These are phyloP conservation scores for Aspergillus bridgeri DNA, from an alignment of 495 filamentous ascomycete species.

Conservation along the genomic window DNA sequence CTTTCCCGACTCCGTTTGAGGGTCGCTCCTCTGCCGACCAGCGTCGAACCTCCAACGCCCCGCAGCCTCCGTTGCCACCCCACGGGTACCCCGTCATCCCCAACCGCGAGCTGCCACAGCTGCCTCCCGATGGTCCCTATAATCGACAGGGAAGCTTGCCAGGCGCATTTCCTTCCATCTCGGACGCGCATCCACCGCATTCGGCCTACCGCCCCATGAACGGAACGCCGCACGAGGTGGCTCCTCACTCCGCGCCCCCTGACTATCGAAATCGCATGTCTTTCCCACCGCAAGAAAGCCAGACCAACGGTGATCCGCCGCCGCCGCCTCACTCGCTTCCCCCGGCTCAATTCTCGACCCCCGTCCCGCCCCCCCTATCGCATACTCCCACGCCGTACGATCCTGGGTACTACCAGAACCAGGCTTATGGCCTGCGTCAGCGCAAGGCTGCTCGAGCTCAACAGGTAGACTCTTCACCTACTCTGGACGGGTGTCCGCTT, in stretches of 20 bases:
- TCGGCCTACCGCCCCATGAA: conserved; percentile 32
- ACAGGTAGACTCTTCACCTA: conserved; percentile 30
- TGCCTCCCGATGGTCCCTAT: conserved; percentile 36
- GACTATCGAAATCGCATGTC: conserved; percentile 39
- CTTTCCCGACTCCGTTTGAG: conserved; percentile 33
- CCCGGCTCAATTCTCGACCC: conserved; percentile 30
- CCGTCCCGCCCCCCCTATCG: conserved; percentile 18
- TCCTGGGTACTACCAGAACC: conserved; percentile 29
- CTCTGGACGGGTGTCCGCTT: not conserved
- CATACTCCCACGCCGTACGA: conserved; percentile 33
- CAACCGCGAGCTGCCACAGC: conserved; percentile 41
- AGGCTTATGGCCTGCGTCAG: conserved; percentile 34
- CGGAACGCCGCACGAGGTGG: conserved; percentile 32
- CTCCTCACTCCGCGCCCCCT: conserved; percentile 35
- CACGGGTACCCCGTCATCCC: conserved; percentile 32
- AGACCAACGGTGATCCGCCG: conserved; percentile 24
- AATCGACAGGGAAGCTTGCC: conserved; percentile 34
- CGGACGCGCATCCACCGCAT: conserved; percentile 27
- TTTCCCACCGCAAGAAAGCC: conserved; percentile 29
- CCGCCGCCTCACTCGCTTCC: conserved; percentile 21
- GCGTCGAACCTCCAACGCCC: conserved; percentile 31
- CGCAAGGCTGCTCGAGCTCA: conserved; percentile 42
- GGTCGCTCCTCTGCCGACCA: conserved; percentile 27
- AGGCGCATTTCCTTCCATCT: conserved; percentile 26
- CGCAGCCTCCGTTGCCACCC: conserved; percentile 28